Percentiles rank a stretch among this genome's conserved stretches.
These are phyloP conservation scores for Glycyrrhiza uralensis DNA, from an alignment of 306 rosid genomes.

Conservation along the genomic window DNA sequence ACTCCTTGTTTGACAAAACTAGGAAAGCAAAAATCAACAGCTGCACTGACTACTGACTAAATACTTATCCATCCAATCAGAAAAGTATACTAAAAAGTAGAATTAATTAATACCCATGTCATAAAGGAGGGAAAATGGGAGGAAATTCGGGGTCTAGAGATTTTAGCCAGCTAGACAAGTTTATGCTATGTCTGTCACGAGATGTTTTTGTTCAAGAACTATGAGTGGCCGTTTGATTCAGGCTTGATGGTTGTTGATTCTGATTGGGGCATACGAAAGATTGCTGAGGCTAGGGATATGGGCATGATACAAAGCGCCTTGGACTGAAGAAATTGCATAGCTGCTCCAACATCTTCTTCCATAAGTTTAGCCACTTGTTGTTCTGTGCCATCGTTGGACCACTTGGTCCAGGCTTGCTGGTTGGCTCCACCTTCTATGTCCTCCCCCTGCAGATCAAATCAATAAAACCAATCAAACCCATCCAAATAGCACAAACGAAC, in stretches of 20 bases:
- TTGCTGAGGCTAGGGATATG: slow-evolving; percentile 89
- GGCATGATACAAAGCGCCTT: slow-evolving; percentile 99
- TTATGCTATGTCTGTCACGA: slow-evolving; percentile 14
- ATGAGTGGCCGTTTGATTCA: slow-evolving; percentile 67
- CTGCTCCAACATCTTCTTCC: slow-evolving; percentile 99
- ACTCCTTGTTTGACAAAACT: slow-evolving; percentile 42
- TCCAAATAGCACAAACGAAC: neutral
- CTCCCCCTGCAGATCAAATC: slow-evolving; percentile 49
- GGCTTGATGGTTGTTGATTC: slow-evolving; percentile 63
- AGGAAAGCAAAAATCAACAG: slow-evolving; percentile 9
- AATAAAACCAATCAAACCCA: neutral
- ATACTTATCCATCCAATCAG: slow-evolving; percentile 25
- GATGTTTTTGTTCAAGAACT: slow-evolving; percentile 20
- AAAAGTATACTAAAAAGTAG: slow-evolving; percentile 26
- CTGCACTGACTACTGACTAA: slow-evolving; percentile 38
- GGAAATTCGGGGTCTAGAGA: no score
- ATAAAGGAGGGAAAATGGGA: slow-evolving; percentile 9
- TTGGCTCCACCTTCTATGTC: slow-evolving; percentile 57
- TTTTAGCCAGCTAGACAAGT: neutral
- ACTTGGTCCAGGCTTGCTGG: slow-evolving; percentile 82
- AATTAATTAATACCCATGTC: slow-evolving; percentile 22
- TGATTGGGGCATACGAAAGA: slow-evolving; percentile 68
- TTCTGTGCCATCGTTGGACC: slow-evolving; percentile 96
- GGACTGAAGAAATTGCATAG: slow-evolving; percentile 96
- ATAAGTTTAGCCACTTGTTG: slow-evolving; percentile 92